Evolutionary conservation across 129 eudicot genomes (phyloP).

Genomic region (Solidago caesia): DNA sequence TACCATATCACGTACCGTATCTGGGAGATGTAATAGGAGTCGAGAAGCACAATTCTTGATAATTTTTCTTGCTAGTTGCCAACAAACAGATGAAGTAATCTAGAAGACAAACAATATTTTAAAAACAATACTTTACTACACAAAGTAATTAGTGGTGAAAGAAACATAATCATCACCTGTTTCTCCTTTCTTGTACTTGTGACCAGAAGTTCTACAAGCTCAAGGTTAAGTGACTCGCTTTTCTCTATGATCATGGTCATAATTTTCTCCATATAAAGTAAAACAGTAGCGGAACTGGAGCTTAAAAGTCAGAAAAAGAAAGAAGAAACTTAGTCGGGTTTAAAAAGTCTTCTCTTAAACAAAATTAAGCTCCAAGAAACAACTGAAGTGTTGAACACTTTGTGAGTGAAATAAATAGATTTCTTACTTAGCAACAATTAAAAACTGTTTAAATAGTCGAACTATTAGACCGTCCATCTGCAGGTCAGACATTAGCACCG

Average conservation of each 20-base stretch:
- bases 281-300: conserved; percentile 30
- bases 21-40: background rate
- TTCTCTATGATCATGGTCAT: conserved; percentile 44
- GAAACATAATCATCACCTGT: conserved; percentile 26
- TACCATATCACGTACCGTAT: background rate
- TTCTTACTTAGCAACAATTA: conserved; percentile 35
- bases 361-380: too few relatives aligned
- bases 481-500: conserved; percentile 43
- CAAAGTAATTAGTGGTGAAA: background rate
- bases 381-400: too few relatives aligned
- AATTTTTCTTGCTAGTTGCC: background rate
- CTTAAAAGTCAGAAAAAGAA: conserved; percentile 15
- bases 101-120: background rate
- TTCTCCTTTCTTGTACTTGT: conserved; percentile 35
- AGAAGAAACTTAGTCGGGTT: background rate
- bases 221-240: conserved; percentile 27
- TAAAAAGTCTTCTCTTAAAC: background rate
- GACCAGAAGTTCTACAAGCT: conserved; percentile 39
- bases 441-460: conserved; percentile 37
- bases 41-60: background rate
- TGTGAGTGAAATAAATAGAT: too few relatives aligned
- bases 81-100: background rate
- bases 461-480: conserved; percentile 24
- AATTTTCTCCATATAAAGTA: conserved; percentile 36
- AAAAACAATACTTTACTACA: background rate